Evolutionary conservation across 2,329 filamentous ascomycete species (phyloP).

Genomic region (Hypoxylon sp.): DNA sequence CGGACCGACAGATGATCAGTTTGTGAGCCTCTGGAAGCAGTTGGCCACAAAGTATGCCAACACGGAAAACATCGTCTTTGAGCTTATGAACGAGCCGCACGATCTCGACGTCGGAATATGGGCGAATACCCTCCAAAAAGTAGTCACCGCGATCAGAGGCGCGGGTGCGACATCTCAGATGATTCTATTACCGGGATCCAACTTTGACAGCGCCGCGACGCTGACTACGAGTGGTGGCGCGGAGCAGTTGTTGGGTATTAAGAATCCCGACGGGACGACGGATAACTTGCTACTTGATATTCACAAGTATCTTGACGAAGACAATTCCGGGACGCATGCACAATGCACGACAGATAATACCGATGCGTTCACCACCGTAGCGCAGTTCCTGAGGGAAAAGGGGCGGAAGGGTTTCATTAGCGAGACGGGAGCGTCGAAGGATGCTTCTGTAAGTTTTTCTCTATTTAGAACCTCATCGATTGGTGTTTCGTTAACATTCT

Average conservation of each 20-base stretch:
- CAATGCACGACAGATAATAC: slow-evolving; percentile 69
- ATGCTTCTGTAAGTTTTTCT: slow-evolving; percentile 55
- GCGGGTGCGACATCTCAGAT: slow-evolving; percentile 74
- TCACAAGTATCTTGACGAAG: slow-evolving; percentile 72
- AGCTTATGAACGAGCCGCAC: slow-evolving; percentile 80
- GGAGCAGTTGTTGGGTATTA: slow-evolving; percentile 66
- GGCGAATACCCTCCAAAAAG: slow-evolving; percentile 73
- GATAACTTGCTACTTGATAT: slow-evolving; percentile 71
- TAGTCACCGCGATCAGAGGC: slow-evolving; percentile 74
- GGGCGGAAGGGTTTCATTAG: slow-evolving; percentile 66
- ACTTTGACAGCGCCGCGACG: slow-evolving; percentile 67
- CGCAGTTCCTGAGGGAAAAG: slow-evolving; percentile 62
- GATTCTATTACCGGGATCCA: slow-evolving; percentile 75
- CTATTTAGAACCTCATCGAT: not conserved
- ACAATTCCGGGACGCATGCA: slow-evolving; percentile 67
- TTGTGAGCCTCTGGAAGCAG: slow-evolving; percentile 71
- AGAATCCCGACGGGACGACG: slow-evolving; percentile 71
- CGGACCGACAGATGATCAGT: slow-evolving; percentile 71
- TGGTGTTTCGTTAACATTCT: slow-evolving; percentile 1
- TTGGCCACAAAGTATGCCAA: slow-evolving; percentile 71
- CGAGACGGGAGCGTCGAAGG: slow-evolving; percentile 66
- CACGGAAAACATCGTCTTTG: slow-evolving; percentile 71
- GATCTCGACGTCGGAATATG: slow-evolving; percentile 70
- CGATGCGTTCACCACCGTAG: slow-evolving; percentile 63
- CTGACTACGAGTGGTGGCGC: slow-evolving; percentile 66